phyloP scores from a whole-genome alignment of 2,329 filamentous ascomycete genomes.

The Orbilia javanica region DNA sequence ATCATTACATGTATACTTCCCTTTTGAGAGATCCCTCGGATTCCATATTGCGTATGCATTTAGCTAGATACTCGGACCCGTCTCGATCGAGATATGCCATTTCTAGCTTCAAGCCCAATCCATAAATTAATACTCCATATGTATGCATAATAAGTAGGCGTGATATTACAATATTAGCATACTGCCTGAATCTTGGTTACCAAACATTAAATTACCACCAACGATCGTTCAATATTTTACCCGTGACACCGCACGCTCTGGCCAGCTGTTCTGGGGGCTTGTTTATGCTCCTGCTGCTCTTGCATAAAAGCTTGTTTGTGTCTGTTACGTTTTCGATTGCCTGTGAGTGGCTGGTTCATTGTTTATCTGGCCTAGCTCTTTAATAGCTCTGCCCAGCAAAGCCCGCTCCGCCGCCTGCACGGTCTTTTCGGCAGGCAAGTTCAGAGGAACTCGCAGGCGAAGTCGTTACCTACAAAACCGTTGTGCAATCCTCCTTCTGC shows the following conservation, averaged over 20 bases:
- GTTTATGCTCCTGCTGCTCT: conserved; percentile 5
- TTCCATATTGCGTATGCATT: neutral
- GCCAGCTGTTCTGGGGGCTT: conserved; percentile 1
- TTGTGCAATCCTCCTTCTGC: conserved; percentile 17
- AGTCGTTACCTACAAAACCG: conserved; percentile 44
- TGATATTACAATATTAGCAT: too few relatives aligned
- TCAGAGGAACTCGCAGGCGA: conserved; percentile 56
- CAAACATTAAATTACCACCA: conserved; percentile 9
- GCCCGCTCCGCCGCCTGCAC: conserved; percentile 22
- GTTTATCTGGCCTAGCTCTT: conserved; percentile 50
- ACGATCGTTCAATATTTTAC: conserved; percentile 7
- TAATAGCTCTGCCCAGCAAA: conserved; percentile 34
- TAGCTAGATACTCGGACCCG: too few relatives aligned
- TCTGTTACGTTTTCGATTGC: conserved; percentile 51
- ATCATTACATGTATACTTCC: neutral
- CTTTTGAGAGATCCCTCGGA: neutral
- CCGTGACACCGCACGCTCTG: conserved; percentile 12
- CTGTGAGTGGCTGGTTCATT: conserved; percentile 43
- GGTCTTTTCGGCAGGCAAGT: conserved; percentile 42
- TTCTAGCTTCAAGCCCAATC: too few relatives aligned
- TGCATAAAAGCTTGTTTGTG: conserved; percentile 45
- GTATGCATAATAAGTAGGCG: too few relatives aligned
- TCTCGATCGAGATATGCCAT: too few relatives aligned
- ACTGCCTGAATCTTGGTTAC: too few relatives aligned
- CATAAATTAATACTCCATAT: too few relatives aligned